Evolutionary conservation across 164 flowering plant species (phyloP).

Genomic region (Annona cherimola): DNA sequence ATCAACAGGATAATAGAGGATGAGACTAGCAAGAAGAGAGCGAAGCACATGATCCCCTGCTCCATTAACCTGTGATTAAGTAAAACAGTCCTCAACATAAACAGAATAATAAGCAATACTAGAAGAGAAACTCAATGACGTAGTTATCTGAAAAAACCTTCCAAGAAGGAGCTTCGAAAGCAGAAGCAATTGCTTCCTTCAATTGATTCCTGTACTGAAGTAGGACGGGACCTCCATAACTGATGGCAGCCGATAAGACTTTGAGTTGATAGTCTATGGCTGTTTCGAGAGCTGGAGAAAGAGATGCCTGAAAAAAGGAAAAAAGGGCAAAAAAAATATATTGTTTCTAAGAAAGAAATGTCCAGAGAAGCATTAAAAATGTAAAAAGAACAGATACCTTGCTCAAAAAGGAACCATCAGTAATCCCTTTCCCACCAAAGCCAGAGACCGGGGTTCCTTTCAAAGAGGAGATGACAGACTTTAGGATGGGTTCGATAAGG

Average conservation of each 20-base stretch:
- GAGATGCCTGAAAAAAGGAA: slow-evolving; percentile 37
- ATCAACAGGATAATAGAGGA: slow-evolving; percentile 83
- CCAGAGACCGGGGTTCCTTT: slow-evolving; percentile 73
- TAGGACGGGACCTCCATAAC: slow-evolving; percentile 80
- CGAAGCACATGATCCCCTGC: slow-evolving; percentile 94
- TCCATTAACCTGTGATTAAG: slow-evolving; percentile 64
- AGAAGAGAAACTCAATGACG: not conserved
- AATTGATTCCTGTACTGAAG: slow-evolving; percentile 63
- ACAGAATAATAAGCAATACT: not conserved
- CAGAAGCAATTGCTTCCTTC: slow-evolving; percentile 64
- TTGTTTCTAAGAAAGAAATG: slow-evolving; percentile 3
- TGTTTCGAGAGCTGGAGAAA: slow-evolving; percentile 94
- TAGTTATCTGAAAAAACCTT: slow-evolving; percentile 47
- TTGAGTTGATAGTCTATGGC: slow-evolving; percentile 86
- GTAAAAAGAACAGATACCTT: slow-evolving; percentile 44
- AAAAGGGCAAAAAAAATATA: not conserved
- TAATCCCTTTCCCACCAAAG: slow-evolving; percentile 62
- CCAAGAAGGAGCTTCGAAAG: slow-evolving; percentile 95
- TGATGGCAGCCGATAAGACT: slow-evolving; percentile 79
- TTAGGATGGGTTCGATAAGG: slow-evolving; percentile 71
- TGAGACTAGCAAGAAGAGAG: slow-evolving; percentile 83
- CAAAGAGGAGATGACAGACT: slow-evolving; percentile 69
- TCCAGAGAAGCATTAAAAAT: not conserved
- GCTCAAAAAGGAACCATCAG: slow-evolving; percentile 27
- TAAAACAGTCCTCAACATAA: not conserved